A percentile compares a stretch with the other conserved stretches of the same genome.
Evolutionary conservation across 495 filamentous ascomycete genomes (phyloP).

Genomic region (Aspergillus coremiiformis): DNA sequence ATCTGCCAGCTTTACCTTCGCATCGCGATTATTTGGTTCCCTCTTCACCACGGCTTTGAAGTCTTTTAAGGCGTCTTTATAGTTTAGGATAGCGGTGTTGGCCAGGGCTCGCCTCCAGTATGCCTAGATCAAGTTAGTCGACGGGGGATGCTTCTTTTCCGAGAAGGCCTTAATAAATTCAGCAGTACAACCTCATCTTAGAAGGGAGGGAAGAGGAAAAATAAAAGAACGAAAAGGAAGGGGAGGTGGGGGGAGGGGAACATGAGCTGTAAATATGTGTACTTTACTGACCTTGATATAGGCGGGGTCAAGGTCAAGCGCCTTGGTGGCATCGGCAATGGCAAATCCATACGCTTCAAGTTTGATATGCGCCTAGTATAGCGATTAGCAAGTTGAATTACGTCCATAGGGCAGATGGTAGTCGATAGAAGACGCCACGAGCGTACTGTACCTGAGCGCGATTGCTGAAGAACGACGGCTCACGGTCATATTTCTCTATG

Average conservation of each 20-base stretch:
- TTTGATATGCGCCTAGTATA: constrained; percentile 86
- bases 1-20: constrained; percentile 80
- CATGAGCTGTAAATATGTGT: neutral
- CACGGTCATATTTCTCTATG: constrained; percentile 75
- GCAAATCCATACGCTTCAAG: constrained; percentile 91
- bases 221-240: neutral
- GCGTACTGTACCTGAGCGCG: constrained; percentile 68
- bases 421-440: neutral
- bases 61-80: constrained; percentile 80
- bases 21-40: constrained; percentile 80
- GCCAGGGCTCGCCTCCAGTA: constrained; percentile 92
- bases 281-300: constrained; percentile 69
- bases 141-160: neutral
- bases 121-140: constrained; percentile 48
- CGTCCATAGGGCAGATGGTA: neutral
- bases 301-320: constrained; percentile 80
- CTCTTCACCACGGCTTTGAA: constrained; percentile 87
- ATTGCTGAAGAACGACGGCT: constrained; percentile 89
- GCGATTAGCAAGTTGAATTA: constrained; percentile 7
- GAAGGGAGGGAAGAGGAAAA: neutral
- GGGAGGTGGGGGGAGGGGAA: too few species aligned
- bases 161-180: neutral
- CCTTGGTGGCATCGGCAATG: constrained; percentile 86
- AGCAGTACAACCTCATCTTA: neutral
- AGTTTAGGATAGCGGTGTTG: constrained; percentile 80